Evolutionary conservation across 202 grass and related monocot species (phyloP).

Genomic region (Bolboschoenoplectus hybrid): DNA sequence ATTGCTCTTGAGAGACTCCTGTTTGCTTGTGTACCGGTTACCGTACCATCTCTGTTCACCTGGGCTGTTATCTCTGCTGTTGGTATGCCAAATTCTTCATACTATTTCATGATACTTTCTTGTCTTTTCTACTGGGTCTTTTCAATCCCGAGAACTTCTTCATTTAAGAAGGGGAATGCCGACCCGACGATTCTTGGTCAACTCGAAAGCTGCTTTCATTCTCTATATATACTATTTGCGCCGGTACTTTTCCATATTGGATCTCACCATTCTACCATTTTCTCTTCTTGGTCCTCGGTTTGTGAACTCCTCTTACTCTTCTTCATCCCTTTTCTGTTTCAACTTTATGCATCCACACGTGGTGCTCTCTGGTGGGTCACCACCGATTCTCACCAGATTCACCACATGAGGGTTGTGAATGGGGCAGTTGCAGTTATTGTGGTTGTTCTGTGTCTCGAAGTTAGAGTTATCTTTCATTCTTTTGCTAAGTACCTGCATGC

Average conservation of each 20-base stretch:
- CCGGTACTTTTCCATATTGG: constrained; percentile 71
- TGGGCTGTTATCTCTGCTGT: constrained; percentile 84
- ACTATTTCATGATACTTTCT: constrained; percentile 73
- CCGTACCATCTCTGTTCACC: constrained; percentile 65
- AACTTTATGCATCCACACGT: constrained; percentile 76
- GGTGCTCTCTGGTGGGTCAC: constrained; percentile 90
- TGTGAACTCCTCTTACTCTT: constrained; percentile 88
- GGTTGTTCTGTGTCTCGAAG: constrained; percentile 86
- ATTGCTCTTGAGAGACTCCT: constrained; percentile 81
- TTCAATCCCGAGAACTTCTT: constrained; percentile 72
- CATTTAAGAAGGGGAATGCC: constrained; percentile 74
- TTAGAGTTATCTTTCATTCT: constrained; percentile 81
- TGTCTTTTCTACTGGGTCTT: constrained; percentile 98
- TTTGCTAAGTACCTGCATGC: constrained; percentile 93
- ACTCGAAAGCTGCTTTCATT: constrained; percentile 81
- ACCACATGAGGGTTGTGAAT: constrained; percentile 67
- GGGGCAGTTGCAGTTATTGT: constrained; percentile 74
- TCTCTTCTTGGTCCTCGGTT: constrained; percentile 63
- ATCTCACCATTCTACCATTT: constrained; percentile 79
- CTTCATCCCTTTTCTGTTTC: constrained; percentile 94
- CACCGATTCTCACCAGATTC: constrained; percentile 67
- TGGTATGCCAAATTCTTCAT: constrained; percentile 81
- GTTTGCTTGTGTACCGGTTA: constrained; percentile 80
- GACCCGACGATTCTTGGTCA: constrained; percentile 68
- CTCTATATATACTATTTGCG: constrained; percentile 77